Conservation (phyloP, 1,139 yeast species). For the Suhomyces ambrosiae region DNA sequence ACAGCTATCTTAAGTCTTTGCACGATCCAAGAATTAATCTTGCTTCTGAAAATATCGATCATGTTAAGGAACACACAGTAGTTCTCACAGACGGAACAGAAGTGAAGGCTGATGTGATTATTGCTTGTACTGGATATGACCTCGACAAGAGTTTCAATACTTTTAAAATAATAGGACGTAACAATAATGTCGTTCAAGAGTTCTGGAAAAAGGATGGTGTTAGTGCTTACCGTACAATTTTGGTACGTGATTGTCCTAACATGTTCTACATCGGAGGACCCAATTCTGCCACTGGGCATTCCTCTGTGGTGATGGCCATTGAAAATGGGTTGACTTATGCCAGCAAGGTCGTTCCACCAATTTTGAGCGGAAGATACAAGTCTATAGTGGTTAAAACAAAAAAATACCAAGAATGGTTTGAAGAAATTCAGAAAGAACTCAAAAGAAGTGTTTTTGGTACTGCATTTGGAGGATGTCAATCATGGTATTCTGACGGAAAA, state of each 20-base stretch:
- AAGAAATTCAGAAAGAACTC: conserved; percentile 30
- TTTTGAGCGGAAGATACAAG: conserved; percentile 33
- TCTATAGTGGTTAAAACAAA: conserved; percentile 36
- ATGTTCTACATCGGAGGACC: conserved; percentile 44
- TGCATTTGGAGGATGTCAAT: conserved; percentile 45
- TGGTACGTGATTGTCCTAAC: conserved; percentile 41
- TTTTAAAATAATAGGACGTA: conserved; percentile 29
- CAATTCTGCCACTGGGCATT: conserved; percentile 48
- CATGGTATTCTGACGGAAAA: conserved; percentile 40
- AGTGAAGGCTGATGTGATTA: conserved; percentile 42
- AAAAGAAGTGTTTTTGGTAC: conserved; percentile 40
- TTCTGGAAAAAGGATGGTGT: conserved; percentile 38
- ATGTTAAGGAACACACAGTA: conserved; percentile 33
- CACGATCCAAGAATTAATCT: conserved; percentile 36
- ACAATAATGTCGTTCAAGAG: conserved; percentile 24
- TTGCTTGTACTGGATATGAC: conserved; percentile 49
- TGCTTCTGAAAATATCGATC: conserved; percentile 26
- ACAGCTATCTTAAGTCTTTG: conserved; percentile 37
- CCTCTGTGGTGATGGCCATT: conserved; percentile 45
- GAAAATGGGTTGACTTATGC: conserved; percentile 39
- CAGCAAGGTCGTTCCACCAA: conserved; percentile 26
- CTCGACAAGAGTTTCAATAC: conserved; percentile 23
- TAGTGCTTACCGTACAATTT: conserved; percentile 39
- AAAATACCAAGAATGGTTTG: conserved; percentile 42
- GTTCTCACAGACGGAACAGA: conserved; percentile 33